Evolutionary conservation across 345 rosid genomes (phyloP), one percentile per base, ranked within the genome.

Genomic region (Cardamine occulta): DNA sequence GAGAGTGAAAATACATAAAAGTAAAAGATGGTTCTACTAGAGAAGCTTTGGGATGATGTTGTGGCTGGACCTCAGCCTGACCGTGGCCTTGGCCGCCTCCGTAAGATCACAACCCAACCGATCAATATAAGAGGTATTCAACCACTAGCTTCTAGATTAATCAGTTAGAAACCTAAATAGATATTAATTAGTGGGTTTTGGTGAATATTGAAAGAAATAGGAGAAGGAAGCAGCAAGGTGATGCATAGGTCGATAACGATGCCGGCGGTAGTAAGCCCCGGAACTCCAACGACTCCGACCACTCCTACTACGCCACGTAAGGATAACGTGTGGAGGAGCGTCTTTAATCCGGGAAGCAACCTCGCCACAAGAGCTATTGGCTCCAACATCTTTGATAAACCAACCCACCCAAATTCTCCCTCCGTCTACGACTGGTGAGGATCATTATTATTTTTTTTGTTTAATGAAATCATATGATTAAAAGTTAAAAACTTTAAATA

Each of bases 271-370:
- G 71, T 47, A 1, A 84, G 73, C 68, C 93, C 93, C 3, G 82
- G 52, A 35, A 84, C 97, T 8, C 96, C 96, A 4, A 52, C 81
- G 10, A 89, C 91, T 0, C 96, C 96, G 10, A 73, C 68, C 70
- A 88, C 94, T 4, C 96, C 97, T 0, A 68, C 84, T 8, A 87
- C 91, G 5, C 95, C 97, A 24, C 88, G 85, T 51, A 88, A 82
- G 82, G 97, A 89, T 7, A 94, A 91, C 87, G 97, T 91, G 37
- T 94, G 98, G 98, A 85, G 98, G 88, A 94, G 96, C 57, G 97
- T 94, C 67, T 94, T 94, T 80, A 70, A 94, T 79, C 98, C 98
- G 0, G 97, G 98, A 3, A 91, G 97, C 83, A 91, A 94, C 88
- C 87, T 85, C 7, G 94, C 96, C 52, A 94, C 96, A 19, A 87